phyloP scores from a whole-genome alignment of 768 basidiomycete genomes.

The Leccinum uliginosum region DNA sequence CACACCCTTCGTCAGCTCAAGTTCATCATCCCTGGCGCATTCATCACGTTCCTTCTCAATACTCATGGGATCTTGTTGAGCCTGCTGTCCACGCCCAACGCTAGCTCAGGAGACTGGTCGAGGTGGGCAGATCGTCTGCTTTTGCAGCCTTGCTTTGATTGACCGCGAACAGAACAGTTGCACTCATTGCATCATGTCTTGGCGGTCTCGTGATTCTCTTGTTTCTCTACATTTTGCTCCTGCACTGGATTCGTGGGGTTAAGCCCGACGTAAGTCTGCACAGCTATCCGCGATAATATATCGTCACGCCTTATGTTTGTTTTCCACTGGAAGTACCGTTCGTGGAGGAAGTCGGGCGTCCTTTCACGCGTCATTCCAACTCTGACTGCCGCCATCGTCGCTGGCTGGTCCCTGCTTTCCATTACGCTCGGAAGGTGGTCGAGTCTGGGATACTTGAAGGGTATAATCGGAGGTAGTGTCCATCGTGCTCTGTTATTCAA shows the following conservation, averaged over 20 bases:
- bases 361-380: constrained; percentile 68
- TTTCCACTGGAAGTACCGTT: constrained; percentile 50
- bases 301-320: not conserved
- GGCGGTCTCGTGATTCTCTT: constrained; percentile 59
- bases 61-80: constrained; percentile 49
- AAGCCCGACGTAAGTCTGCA: constrained; percentile 59
- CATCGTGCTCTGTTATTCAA: not conserved
- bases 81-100: constrained; percentile 30
- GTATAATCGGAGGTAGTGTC: constrained; percentile 55
- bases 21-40: constrained; percentile 67
- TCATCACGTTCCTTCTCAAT: constrained; percentile 57
- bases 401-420: constrained; percentile 62
- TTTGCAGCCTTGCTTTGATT: not conserved
- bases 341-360: constrained; percentile 68
- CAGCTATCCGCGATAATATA: not conserved
- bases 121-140: constrained; percentile 33
- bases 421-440: constrained; percentile 67
- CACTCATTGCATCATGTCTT: constrained; percentile 49
- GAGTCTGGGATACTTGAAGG: constrained; percentile 57
- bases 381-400: constrained; percentile 63
- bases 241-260: constrained; percentile 63
- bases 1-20: constrained; percentile 70
- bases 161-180: constrained; percentile 42
- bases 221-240: constrained; percentile 68
- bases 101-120: constrained; percentile 44